These are phyloP conservation scores for Neurospora sp. DNA, from an alignment of 495 filamentous ascomycete species.

Conservation along the genomic window DNA sequence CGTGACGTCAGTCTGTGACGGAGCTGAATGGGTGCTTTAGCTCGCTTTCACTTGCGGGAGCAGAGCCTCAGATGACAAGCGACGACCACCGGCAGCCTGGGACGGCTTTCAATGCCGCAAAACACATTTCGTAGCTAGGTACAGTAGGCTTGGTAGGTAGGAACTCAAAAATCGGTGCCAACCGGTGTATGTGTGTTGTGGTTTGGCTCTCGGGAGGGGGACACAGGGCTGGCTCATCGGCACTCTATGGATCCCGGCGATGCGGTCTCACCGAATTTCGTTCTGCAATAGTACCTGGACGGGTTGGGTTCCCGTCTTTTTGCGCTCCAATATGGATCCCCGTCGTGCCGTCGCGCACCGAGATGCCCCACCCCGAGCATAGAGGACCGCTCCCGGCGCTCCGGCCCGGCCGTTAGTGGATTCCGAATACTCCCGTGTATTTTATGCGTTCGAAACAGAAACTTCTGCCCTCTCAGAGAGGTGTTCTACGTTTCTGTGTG, in stretches of 20 bases:
- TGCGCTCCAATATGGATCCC: neutral
- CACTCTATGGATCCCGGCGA: neutral
- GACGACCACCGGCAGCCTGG: neutral
- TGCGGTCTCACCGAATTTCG: neutral
- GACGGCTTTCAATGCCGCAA: neutral
- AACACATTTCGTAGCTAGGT: neutral
- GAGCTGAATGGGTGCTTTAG: neutral
- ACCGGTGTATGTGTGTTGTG: neutral
- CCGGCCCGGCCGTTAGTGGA: neutral
- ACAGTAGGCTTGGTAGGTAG: too few relatives aligned
- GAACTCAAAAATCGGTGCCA: neutral
- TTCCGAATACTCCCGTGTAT: neutral
- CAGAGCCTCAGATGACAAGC: neutral
- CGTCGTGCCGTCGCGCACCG: neutral
- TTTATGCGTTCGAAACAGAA: neutral
- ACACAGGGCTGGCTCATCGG: neutral
- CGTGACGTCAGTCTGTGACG: neutral
- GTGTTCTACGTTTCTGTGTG: neutral
- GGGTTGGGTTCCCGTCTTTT: neutral
- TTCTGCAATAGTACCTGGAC: neutral
- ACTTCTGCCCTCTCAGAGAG: neutral
- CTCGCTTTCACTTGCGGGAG: neutral
- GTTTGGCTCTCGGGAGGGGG: neutral
- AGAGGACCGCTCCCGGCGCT: neutral
- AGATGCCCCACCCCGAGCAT: neutral